phyloP scores from a whole-genome alignment of 202 grass and related monocot species.

The Alloteropsis angusta region DNA sequence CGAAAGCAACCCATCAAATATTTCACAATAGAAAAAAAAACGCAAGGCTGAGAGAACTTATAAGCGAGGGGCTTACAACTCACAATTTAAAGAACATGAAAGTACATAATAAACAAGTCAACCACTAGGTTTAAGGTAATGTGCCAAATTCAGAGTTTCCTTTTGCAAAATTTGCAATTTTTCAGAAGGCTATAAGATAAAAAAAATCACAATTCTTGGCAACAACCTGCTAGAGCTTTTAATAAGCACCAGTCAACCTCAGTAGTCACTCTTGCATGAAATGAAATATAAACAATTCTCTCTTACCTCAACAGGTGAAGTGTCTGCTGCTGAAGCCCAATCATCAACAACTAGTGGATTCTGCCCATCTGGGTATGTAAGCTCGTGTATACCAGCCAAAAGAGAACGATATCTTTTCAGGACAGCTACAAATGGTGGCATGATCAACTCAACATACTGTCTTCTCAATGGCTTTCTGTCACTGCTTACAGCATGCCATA shows the following conservation, averaged over 20 bases:
- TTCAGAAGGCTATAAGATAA: background rate
- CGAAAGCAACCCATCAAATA: background rate
- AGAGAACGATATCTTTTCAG: conserved; percentile 76
- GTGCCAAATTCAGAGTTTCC: background rate
- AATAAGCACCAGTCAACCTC: background rate
- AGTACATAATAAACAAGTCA: conserved; percentile 13
- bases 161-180: background rate
- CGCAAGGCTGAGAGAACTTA: background rate
- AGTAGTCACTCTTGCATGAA: background rate
- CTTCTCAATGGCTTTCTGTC: conserved; percentile 79
- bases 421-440: conserved; percentile 89
- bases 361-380: conserved; percentile 87
- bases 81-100: background rate
- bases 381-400: conserved; percentile 94
- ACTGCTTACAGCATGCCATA: conserved; percentile 84
- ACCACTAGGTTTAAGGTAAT: background rate
- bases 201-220: background rate
- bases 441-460: conserved; percentile 72
- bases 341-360: conserved; percentile 88
- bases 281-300: background rate
- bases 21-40: background rate
- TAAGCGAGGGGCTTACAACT: background rate
- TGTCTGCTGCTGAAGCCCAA: conserved; percentile 76
- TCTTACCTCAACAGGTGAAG: conserved; percentile 69
- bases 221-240: background rate